phyloP scores from a whole-genome alignment of 768 basidiomycete genomes.

The Ramaria rubella region DNA sequence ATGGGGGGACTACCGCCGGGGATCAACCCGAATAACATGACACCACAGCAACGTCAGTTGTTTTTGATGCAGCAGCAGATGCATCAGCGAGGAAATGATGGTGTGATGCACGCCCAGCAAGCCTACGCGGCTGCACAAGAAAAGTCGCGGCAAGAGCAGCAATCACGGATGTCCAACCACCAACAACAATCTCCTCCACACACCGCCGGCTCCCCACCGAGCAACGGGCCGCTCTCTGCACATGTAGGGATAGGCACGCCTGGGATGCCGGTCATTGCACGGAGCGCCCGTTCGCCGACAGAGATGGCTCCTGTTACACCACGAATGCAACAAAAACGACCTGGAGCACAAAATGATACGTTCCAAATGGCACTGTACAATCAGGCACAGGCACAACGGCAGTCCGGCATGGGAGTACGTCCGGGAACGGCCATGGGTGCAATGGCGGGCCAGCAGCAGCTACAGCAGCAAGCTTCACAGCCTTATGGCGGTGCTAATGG shows the following conservation, averaged over 20 bases:
- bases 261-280: slow-evolving; percentile 13
- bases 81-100: slow-evolving; percentile 5
- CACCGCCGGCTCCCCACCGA: slow-evolving; percentile 32
- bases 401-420: slow-evolving; percentile 14
- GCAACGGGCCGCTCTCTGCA: neutral
- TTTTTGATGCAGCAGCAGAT: slow-evolving; percentile 34
- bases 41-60: slow-evolving; percentile 42
- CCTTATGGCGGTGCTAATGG: neutral
- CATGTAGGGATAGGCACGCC: slow-evolving; percentile 32
- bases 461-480: slow-evolving; percentile 40
- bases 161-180: slow-evolving; percentile 26
- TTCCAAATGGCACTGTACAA: slow-evolving; percentile 11
- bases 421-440: slow-evolving; percentile 16
- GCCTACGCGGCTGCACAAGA: slow-evolving; percentile 23
- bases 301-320: slow-evolving; percentile 49
- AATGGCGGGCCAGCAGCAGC: slow-evolving; percentile 49
- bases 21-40: slow-evolving; percentile 25
- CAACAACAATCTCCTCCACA: slow-evolving; percentile 35
- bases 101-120: neutral
- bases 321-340: slow-evolving; percentile 36
- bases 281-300: slow-evolving; percentile 70
- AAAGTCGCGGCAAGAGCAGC: slow-evolving; percentile 27
- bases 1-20: slow-evolving; percentile 15
- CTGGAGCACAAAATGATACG: slow-evolving; percentile 26
- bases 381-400: neutral